Evolutionary conservation across 1,284 basidiomycete genomes (phyloP), one percentile per base, ranked within the genome.

Genomic region (Phellopilus nigrolimitatus): DNA sequence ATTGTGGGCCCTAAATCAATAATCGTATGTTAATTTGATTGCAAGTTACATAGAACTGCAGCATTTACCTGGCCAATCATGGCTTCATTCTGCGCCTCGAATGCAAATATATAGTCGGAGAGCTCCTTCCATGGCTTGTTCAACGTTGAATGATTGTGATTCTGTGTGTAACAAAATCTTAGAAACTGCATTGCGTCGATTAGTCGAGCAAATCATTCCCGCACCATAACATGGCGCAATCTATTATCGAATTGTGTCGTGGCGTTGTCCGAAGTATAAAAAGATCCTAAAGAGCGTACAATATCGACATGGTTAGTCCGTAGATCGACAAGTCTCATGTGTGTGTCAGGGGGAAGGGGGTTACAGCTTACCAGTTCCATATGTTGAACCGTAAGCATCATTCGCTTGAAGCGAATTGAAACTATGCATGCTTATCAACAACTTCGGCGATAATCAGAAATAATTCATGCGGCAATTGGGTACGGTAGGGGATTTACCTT

Each of bases 21-120:
- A 12, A 13, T 28, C 15, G n/a, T n/a, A n/a, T 42, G 21, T 30
- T 10, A 49, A 17, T 21, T n/a, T 13, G 19, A 43, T 8, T 3
- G 25, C 3, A 25, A 9, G 19, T 44, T 5, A 30, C 2, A 53
- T 44, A 25, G 33, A 9, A 22, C 41, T 25, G 15, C n/a, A 30
- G 12, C n/a, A 45, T 39, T 24, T 28, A 57, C 57, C 55, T 60
- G 58, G n/a, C 60, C 59, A 31, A 65, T 66, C 63, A 61, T 63
- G 1, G 69, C 67, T 59, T 74, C 72, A 48, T 75, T 74, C 60
- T 75, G 67, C 7, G 72, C 70, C 61, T 72, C 68, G 44, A 69
- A 66, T 0, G 69, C 73, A 50, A 74, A 74, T 49, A 77, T 72
- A 51, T 73, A 71, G 7, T 67, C 65, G 38, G 62, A 66, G 3